Conservation (phyloP, 768 basidiomycete species). For the Suillus subalutaceus region DNA sequence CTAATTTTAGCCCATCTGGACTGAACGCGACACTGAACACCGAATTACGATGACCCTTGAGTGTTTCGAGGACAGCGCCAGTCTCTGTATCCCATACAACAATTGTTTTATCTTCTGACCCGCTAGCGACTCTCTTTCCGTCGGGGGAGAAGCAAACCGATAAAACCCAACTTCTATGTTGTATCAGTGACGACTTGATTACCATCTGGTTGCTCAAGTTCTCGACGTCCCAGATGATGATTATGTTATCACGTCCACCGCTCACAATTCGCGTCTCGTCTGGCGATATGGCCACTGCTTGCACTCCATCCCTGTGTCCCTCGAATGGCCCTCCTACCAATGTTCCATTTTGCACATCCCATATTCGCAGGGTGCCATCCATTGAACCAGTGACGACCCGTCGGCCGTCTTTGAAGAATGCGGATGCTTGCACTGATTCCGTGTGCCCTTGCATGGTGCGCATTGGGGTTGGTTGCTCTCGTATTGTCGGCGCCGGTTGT, state of each 20-base stretch:
- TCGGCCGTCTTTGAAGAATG: constrained; percentile 29
- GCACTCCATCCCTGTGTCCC: constrained; percentile 3
- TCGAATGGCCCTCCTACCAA: constrained; percentile 1
- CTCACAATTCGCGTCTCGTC: constrained; percentile 16
- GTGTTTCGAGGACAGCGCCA: not conserved
- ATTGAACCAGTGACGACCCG: constrained; percentile 34
- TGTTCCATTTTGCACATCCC: constrained; percentile 5
- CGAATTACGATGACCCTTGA: not conserved
- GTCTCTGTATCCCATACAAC: constrained; percentile 11
- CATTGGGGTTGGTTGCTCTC: not conserved
- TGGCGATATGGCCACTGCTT: constrained; percentile 17
- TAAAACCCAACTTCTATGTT: constrained; percentile 15
- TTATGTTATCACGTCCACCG: constrained; percentile 13
- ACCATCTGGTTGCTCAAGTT: constrained; percentile 25
- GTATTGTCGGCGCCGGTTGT: constrained; percentile 13
- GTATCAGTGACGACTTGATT: constrained; percentile 23
- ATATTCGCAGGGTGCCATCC: constrained; percentile 7
- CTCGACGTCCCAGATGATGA: constrained; percentile 26
- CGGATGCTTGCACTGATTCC: constrained; percentile 24
- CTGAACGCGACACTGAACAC: constrained; percentile 37
- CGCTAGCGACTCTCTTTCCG: constrained; percentile 13
- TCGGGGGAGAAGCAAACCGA: constrained; percentile 20
- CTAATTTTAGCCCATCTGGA: constrained; percentile 44
- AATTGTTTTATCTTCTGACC: constrained; percentile 6
- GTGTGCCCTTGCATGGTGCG: constrained; percentile 21